Evolutionary conservation across 2,329 filamentous ascomycete genomes (phyloP).

Genomic region (Colletotrichum theobromicola): DNA sequence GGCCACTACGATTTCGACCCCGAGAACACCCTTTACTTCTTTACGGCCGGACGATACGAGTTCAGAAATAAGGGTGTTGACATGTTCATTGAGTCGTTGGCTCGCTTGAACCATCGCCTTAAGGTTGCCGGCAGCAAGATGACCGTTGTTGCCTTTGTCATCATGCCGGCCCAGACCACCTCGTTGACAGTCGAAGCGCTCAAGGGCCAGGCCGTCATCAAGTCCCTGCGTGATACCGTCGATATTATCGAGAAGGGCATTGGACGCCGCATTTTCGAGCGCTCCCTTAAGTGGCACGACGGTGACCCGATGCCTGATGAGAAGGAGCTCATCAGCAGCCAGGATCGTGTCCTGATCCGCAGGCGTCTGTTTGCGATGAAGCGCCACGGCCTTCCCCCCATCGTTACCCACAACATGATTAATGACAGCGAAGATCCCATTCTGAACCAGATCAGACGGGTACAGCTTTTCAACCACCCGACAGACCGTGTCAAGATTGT

Average conservation of each 20-base stretch:
- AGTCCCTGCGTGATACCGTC: conserved; percentile 91
- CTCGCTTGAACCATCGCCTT: conserved; percentile 90
- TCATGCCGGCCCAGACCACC: conserved; percentile 96
- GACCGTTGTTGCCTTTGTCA: conserved; percentile 96
- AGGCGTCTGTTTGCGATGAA: conserved; percentile 97
- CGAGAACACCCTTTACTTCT: conserved; percentile 97
- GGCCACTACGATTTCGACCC: conserved; percentile 97
- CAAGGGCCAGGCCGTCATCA: conserved; percentile 96
- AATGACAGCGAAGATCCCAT: conserved; percentile 94
- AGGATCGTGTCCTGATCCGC: conserved; percentile 91
- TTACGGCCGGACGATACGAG: conserved; percentile 96
- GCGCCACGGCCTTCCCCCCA: conserved; percentile 84
- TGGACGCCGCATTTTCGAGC: conserved; percentile 92
- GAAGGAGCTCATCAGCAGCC: conserved; percentile 90
- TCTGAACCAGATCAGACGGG: conserved; percentile 92
- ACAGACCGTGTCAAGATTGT: conserved; percentile 95
- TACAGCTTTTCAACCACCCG: conserved; percentile 96
- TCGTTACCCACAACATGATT: conserved; percentile 98
- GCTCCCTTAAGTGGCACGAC: conserved; percentile 93
- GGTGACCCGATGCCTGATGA: conserved; percentile 93
- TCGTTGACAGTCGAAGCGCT: conserved; percentile 94
- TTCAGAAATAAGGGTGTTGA: conserved; percentile 99
- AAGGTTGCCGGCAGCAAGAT: conserved; percentile 86
- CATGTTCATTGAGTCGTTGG: conserved; percentile 98
- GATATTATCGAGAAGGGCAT: conserved; percentile 93